Evolutionary conservation across 768 basidiomycete species (phyloP), one percentile per base, ranked within the genome.

Genomic region (Termitomyces bulborhizus): DNA sequence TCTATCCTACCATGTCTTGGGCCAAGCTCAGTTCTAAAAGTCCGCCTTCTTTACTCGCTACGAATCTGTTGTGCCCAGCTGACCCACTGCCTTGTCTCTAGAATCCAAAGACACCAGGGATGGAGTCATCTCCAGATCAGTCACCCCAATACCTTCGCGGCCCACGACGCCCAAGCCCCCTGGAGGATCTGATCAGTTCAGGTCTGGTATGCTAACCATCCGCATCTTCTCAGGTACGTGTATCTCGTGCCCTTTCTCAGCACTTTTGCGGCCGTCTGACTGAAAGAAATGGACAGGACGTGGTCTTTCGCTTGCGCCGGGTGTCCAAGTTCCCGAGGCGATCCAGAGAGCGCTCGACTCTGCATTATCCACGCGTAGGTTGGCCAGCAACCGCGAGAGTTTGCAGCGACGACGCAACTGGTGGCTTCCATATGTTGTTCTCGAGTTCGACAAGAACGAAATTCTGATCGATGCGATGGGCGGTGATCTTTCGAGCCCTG

Each of bases 381-480:
- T 82, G 6, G 79, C 81, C 5, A 86, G 84, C 69, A 88, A 91
- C 68, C 81, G 95, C 44, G 96, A 98, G 63, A 94, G 90, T 65
- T 74, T 95, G 68, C 94, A 96, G 68, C 81, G 97, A 60, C 92
- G 86, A 70, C 92, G 94, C 57, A 88, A 86, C 71, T 93, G 92
- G 93, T 94, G 90, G 90, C 80, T 99, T 36, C 97, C 97, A 29
- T 98, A 90, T 63, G 90, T 98, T 67, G 97, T 98, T 41, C 85
- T 99, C 62, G 95, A 98, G 73, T 96, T 95, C 75, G 90, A 93
- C 74, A 93, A 93, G 79, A 98, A 98, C 71, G 95, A 98, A 70
- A 86, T 98, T 63, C 74, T 99, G 61, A 87, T 98, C 54, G 96
- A 98, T 74, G 94, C 95, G 11, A 80, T 98, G 65, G 94, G 91